Percentiles rank a stretch among this genome's conserved stretches.
These are phyloP conservation scores for Fusarium coffeatum DNA, from an alignment of 2,329 filamentous ascomycete species.

Conservation along the genomic window DNA sequence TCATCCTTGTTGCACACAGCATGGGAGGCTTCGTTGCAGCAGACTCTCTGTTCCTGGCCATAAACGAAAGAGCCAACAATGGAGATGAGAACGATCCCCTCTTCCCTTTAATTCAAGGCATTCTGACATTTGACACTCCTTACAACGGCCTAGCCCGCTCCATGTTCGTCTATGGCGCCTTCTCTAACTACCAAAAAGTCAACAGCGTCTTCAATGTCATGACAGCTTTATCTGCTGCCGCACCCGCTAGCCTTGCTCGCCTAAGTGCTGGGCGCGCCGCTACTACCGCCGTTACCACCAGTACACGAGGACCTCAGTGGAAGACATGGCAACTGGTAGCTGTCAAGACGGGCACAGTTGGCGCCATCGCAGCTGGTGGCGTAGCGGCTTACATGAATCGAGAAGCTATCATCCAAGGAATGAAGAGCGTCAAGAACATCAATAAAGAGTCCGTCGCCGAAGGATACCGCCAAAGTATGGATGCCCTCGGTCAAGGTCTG, in stretches of 20 bases:
- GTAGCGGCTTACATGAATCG: constrained; percentile 85
- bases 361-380: constrained; percentile 82
- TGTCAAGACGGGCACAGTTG: constrained; percentile 83
- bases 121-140: constrained; percentile 87
- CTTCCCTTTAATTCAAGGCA: constrained; percentile 84
- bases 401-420: constrained; percentile 68
- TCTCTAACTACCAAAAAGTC: constrained; percentile 69
- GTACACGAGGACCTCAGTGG: constrained; percentile 56
- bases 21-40: constrained; percentile 89
- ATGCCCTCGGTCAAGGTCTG: constrained; percentile 63
- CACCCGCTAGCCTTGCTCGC: constrained; percentile 57
- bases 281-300: constrained; percentile 36
- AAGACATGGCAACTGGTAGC: constrained; percentile 73
- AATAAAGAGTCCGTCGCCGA: constrained; percentile 61
- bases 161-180: constrained; percentile 71
- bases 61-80: constrained; percentile 69
- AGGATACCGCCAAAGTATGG: constrained; percentile 62
- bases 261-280: constrained; percentile 38
- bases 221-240: constrained; percentile 63
- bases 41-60: constrained; percentile 78
- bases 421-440: constrained; percentile 60
- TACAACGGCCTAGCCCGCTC: constrained; percentile 74
- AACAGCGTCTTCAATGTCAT: constrained; percentile 68
- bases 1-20: constrained; percentile 84
- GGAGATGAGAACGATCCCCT: constrained; percentile 59